phyloP scores from a whole-genome alignment of 352 stramenopile genomes.

The Phytophthora agathidicida region DNA sequence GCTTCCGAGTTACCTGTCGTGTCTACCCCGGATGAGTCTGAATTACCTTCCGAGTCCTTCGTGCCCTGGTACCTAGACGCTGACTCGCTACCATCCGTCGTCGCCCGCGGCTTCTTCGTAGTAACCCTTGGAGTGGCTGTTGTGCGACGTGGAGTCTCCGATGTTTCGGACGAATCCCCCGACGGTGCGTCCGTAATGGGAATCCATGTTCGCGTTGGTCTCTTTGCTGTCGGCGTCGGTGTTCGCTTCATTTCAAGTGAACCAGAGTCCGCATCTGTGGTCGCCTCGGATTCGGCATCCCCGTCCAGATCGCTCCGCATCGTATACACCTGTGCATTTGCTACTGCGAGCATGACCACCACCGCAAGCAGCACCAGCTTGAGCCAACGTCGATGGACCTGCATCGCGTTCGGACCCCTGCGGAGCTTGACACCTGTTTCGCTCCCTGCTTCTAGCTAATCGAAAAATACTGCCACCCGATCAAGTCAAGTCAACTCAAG shows the following conservation, averaged over 20 bases:
- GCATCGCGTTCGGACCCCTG: conserved; percentile 38
- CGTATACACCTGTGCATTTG: conserved; percentile 30
- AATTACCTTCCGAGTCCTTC: conserved; percentile 3
- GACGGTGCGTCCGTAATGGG: conserved; percentile 26
- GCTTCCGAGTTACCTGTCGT: neutral
- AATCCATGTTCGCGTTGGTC: conserved; percentile 24
- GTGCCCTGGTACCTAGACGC: conserved; percentile 16
- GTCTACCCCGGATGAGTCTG: conserved; percentile 9
- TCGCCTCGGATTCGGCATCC: neutral
- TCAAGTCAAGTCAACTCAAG: conserved; percentile 9
- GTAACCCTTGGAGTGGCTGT: conserved; percentile 24
- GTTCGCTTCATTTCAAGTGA: neutral
- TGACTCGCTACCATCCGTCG: conserved; percentile 11
- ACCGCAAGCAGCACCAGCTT: conserved; percentile 19
- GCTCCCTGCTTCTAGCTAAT: conserved; percentile 7
- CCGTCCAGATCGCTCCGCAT: conserved; percentile 21
- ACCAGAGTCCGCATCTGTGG: neutral
- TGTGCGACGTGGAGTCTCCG: conserved; percentile 13
- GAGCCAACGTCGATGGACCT: conserved; percentile 31
- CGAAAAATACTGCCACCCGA: conserved; percentile 16
- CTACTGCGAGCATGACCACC: conserved; percentile 1
- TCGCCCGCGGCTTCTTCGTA: too few relatives aligned
- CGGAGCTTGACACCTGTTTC: conserved; percentile 7
- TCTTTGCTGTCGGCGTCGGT: conserved; percentile 21
- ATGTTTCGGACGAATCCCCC: conserved; percentile 16